Evolutionary conservation across 768 basidiomycete species (phyloP).

Genomic region (Peribolospora kevripleyi): DNA sequence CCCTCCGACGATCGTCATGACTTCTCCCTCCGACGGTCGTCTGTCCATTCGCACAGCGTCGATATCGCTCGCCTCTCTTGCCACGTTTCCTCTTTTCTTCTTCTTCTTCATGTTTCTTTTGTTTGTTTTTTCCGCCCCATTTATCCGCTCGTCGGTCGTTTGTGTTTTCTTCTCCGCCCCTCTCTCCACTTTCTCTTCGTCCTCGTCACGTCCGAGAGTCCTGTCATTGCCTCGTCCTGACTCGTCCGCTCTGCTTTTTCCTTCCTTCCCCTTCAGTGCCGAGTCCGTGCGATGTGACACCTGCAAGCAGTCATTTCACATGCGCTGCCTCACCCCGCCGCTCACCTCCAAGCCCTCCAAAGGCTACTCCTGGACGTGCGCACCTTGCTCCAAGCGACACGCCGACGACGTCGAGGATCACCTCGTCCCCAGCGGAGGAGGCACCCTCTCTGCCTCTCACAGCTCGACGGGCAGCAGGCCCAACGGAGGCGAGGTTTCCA

Average conservation of each 20-base stretch:
- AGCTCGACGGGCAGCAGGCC: not conserved
- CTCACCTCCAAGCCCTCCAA: slow-evolving; percentile 71
- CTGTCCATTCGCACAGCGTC: too few species aligned
- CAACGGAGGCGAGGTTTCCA: too few species aligned
- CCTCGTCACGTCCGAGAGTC: not conserved
- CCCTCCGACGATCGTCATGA: too few species aligned
- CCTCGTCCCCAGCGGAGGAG: slow-evolving; percentile 4
- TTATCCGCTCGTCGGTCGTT: too few species aligned
- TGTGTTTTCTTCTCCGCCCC: not conserved
- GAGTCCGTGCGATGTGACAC: slow-evolving; percentile 74
- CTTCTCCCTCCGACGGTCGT: too few species aligned
- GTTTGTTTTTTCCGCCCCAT: too few species aligned
- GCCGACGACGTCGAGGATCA: slow-evolving; percentile 26
- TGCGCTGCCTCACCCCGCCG: slow-evolving; percentile 80
- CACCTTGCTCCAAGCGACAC: slow-evolving; percentile 65
- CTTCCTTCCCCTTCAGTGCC: slow-evolving; percentile 25
- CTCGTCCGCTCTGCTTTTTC: not conserved
- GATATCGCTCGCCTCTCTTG: too few species aligned
- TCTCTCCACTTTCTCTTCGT: slow-evolving; percentile 5
- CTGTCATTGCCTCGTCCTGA: not conserved
- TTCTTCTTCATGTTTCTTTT: too few species aligned
- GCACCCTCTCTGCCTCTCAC: not conserved
- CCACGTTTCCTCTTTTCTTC: too few species aligned
- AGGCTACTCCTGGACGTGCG: slow-evolving; percentile 94
- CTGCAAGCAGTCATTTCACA: slow-evolving; percentile 85